These are phyloP conservation scores for Penicillium daleae DNA, from an alignment of 495 filamentous ascomycete species.

Conservation along the genomic window DNA sequence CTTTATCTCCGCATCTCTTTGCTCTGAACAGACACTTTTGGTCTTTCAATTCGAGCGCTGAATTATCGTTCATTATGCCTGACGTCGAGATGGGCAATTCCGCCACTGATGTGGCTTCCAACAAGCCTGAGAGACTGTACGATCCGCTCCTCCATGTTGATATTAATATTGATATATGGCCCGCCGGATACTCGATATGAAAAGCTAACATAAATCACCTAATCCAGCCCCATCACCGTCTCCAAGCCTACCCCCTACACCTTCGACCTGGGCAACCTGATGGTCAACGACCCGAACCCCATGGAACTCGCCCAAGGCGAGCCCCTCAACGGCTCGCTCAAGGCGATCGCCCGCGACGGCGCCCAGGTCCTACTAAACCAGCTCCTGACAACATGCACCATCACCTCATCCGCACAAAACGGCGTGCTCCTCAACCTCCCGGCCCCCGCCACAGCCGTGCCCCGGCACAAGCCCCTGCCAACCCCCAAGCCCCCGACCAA, in stretches of 20 bases:
- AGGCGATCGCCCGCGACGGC: slow-evolving; percentile 76
- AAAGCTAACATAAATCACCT: slow-evolving; percentile 19
- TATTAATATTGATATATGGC: not conserved
- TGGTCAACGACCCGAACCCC: slow-evolving; percentile 82
- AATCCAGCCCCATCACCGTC: slow-evolving; percentile 61
- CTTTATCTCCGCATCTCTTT: slow-evolving; percentile 33
- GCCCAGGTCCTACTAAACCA: slow-evolving; percentile 88
- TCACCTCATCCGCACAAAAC: slow-evolving; percentile 59
- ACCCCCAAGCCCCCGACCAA: slow-evolving; percentile 79
- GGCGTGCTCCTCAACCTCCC: slow-evolving; percentile 82
- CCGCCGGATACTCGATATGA: not conserved
- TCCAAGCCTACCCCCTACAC: slow-evolving; percentile 85
- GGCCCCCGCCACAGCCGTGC: slow-evolving; percentile 64
- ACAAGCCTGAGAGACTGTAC: slow-evolving; percentile 51
- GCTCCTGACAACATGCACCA: slow-evolving; percentile 82
- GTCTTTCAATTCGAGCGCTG: not conserved
- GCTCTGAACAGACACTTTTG: slow-evolving; percentile 9
- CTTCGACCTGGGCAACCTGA: slow-evolving; percentile 88
- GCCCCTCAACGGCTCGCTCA: slow-evolving; percentile 55
- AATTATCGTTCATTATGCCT: slow-evolving; percentile 29
- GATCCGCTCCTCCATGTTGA: slow-evolving; percentile 5
- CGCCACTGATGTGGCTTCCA: slow-evolving; percentile 22
- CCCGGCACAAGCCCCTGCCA: slow-evolving; percentile 89
- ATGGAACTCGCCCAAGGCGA: slow-evolving; percentile 52
- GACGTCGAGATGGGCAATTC: slow-evolving; percentile 37